A percentile compares a stretch with the other conserved stretches of the same genome.
phyloP scores from a whole-genome alignment of 1,284 basidiomycete genomes.

The Moesziomyces sp. region DNA sequence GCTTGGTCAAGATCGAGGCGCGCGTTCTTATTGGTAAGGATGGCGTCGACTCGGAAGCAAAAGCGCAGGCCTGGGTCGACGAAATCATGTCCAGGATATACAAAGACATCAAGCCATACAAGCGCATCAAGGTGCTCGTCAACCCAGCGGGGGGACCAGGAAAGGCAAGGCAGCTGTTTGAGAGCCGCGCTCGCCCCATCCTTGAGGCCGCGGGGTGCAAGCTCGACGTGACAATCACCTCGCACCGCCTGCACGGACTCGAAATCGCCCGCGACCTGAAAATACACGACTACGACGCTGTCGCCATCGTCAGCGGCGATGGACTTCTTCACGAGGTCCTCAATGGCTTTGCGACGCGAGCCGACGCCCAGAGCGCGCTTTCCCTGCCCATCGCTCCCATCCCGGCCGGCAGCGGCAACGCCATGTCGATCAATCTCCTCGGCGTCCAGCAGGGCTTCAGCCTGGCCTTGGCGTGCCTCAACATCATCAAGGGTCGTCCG shows the following conservation, averaged over 20 bases:
- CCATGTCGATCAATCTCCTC: slow-evolving; percentile 78
- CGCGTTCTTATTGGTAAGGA: slow-evolving; percentile 20
- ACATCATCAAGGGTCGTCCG: slow-evolving; percentile 81
- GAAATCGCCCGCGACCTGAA: slow-evolving; percentile 76
- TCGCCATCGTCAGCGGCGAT: slow-evolving; percentile 88
- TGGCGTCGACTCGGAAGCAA: slow-evolving; percentile 25
- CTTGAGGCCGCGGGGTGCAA: slow-evolving; percentile 80
- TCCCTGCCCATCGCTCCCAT: slow-evolving; percentile 82
- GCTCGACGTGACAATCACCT: slow-evolving; percentile 73
- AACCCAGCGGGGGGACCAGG: slow-evolving; percentile 91
- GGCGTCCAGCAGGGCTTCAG: slow-evolving; percentile 62
- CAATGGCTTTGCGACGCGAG: slow-evolving; percentile 85
- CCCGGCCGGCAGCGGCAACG: slow-evolving; percentile 88
- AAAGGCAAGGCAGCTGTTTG: slow-evolving; percentile 75
- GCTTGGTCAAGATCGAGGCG: slow-evolving; percentile 59
- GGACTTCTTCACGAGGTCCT: slow-evolving; percentile 90
- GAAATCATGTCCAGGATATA: slow-evolving; percentile 48
- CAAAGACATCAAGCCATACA: slow-evolving; percentile 34
- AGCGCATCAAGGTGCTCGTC: slow-evolving; percentile 74
- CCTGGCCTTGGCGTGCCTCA: slow-evolving; percentile 76
- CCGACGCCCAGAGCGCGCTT: slow-evolving; percentile 78
- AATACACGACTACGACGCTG: slow-evolving; percentile 74
- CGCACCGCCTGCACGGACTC: slow-evolving; percentile 75
- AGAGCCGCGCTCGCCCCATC: slow-evolving; percentile 80
- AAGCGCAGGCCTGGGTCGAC: slow-evolving; percentile 37